These are phyloP conservation scores for Auricularia sp. DNA, from an alignment of 768 basidiomycete genomes.

Conservation along the genomic window DNA sequence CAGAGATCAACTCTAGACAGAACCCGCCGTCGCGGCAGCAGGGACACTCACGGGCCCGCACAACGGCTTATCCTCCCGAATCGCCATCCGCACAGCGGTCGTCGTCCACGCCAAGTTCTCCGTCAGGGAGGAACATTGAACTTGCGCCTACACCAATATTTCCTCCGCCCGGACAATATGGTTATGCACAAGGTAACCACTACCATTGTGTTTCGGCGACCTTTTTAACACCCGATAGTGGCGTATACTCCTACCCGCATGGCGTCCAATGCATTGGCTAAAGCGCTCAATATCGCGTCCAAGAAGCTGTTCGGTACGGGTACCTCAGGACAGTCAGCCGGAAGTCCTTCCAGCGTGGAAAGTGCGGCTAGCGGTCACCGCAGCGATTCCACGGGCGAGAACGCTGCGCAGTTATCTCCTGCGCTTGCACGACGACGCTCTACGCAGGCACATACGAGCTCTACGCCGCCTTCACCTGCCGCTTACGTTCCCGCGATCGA, in stretches of 20 bases:
- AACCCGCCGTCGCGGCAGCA: not conserved
- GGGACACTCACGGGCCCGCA: not conserved
- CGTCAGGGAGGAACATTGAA: conserved; percentile 8
- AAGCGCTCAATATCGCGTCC: conserved; percentile 69
- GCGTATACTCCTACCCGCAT: not conserved
- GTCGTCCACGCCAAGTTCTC: conserved; percentile 34
- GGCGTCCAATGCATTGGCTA: conserved; percentile 64
- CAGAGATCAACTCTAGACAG: not conserved
- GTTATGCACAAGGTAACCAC: not conserved
- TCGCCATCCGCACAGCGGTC: conserved; percentile 40
- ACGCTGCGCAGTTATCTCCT: not conserved
- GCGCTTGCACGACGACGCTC: not conserved
- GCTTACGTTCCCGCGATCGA: not conserved
- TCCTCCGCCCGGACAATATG: not conserved
- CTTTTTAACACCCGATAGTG: conserved; percentile 38
- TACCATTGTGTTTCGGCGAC: conserved; percentile 25
- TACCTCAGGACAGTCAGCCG: not conserved
- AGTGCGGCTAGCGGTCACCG: not conserved
- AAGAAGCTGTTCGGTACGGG: conserved; percentile 66
- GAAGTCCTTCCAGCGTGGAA: not conserved
- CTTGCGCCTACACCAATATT: not conserved
- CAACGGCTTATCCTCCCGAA: conserved; percentile 34
- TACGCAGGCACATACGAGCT: not conserved
- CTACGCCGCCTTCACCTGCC: not conserved
- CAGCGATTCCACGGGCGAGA: not conserved